These are phyloP conservation scores for Protomyces inundatus DNA, from an alignment of 1,139 yeast genomes.

Conservation along the genomic window DNA sequence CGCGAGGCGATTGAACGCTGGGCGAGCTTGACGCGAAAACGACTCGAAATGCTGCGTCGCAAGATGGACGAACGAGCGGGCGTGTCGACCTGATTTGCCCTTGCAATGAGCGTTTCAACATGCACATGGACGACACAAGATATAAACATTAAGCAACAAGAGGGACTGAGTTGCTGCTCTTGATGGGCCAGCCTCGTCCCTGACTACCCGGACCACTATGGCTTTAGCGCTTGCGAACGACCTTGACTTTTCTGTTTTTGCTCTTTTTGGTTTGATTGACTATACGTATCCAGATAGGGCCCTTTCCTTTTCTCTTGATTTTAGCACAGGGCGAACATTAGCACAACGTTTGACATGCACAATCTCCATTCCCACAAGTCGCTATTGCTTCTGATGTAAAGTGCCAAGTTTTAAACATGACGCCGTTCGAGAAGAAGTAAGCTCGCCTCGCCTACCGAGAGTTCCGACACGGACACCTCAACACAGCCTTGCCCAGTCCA, in stretches of 20 bases:
- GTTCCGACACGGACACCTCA: not conserved
- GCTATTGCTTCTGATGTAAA: no score
- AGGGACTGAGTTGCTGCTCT: no score
- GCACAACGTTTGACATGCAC: not conserved
- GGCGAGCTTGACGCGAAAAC: slow-evolving; percentile 4
- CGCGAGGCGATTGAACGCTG: slow-evolving; percentile 58
- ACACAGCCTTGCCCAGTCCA: not conserved
- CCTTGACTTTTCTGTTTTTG: not conserved
- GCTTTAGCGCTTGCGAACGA: no score
- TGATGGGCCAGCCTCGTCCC: no score
- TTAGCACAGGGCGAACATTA: not conserved
- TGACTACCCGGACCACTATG: no score
- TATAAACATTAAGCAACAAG: no score
- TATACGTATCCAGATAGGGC: no score
- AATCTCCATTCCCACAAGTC: no score
- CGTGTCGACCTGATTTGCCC: not conserved
- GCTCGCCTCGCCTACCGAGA: not conserved
- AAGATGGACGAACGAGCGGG: not conserved
- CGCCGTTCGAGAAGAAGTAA: not conserved
- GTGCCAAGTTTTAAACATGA: no score
- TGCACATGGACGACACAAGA: no score
- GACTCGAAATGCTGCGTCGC: slow-evolving; percentile 11
- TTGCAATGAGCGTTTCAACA: not conserved
- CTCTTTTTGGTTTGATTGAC: not conserved
- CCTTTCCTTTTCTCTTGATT: not conserved